A percentile compares a stretch with the other conserved stretches of the same genome.
Conservation (phyloP, 768 basidiomycete genomes). For the Lentinula guzmanii region DNA sequence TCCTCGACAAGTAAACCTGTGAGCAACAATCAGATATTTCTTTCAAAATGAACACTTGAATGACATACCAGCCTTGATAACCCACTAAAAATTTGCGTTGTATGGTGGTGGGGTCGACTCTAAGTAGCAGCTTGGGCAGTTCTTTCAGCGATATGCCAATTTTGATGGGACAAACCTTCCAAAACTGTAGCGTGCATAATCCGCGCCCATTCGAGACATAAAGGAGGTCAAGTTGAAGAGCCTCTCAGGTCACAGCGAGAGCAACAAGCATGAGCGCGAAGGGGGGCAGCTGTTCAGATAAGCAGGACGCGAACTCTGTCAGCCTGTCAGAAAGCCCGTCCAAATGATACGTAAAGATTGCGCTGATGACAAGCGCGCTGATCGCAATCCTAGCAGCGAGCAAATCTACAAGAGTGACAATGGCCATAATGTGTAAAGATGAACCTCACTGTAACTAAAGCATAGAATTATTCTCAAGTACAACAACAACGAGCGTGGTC, state of each 20-base stretch:
- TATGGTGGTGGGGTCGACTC: slow-evolving; percentile 70
- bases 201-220: background rate
- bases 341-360: background rate
- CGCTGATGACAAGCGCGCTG: background rate
- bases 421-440: too few species aligned
- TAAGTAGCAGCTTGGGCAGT: slow-evolving; percentile 8
- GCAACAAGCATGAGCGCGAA: background rate
- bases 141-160: background rate
- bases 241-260: background rate
- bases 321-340: background rate
- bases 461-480: background rate
- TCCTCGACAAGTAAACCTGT: slow-evolving; percentile 66
- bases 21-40: too few species aligned
- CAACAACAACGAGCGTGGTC: slow-evolving; percentile 4
- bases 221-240: background rate
- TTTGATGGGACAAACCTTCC: background rate
- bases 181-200: background rate
- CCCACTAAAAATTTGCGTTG: slow-evolving; percentile 82
- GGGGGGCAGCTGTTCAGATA: background rate
- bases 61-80: slow-evolving; percentile 77
- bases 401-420: too few species aligned
- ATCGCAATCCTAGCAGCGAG: too few species aligned
- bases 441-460: background rate
- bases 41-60: background rate
- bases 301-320: background rate